Conservation (phyloP, 2,329 filamentous ascomycete species). For the Metarhizium robertsii region DNA sequence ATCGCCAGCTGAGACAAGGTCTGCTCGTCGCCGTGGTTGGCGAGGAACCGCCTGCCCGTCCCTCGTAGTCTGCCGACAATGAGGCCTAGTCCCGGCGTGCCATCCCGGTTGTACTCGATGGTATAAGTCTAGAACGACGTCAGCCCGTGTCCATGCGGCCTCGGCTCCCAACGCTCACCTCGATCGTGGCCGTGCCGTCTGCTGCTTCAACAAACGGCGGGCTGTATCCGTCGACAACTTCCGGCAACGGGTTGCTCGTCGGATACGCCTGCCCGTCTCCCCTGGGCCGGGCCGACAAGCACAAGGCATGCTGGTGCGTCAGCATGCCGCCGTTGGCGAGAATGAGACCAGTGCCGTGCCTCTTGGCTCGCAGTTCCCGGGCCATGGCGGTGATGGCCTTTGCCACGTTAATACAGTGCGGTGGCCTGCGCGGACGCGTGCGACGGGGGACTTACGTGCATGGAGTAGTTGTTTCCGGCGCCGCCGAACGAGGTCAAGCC, state of each 20-base stretch:
- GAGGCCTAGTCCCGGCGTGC: slow-evolving; percentile 10
- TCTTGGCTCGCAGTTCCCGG: slow-evolving; percentile 38
- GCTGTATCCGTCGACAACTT: slow-evolving; percentile 2
- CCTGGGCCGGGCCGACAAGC: slow-evolving; percentile 39
- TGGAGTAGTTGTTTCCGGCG: slow-evolving; percentile 62
- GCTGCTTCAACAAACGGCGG: slow-evolving; percentile 11
- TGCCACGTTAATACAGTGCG: neutral
- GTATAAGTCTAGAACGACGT: slow-evolving; percentile 18
- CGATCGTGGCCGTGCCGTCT: slow-evolving; percentile 14
- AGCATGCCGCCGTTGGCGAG: slow-evolving; percentile 57
- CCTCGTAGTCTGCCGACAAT: slow-evolving; percentile 13
- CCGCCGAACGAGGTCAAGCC: slow-evolving; percentile 61
- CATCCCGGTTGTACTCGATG: slow-evolving; percentile 18
- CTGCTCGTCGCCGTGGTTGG: slow-evolving; percentile 15
- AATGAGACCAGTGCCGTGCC: slow-evolving; percentile 42
- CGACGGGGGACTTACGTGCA: slow-evolving; percentile 41
- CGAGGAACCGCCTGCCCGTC: slow-evolving; percentile 16
- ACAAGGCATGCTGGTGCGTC: slow-evolving; percentile 56
- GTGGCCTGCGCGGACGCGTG: slow-evolving; percentile 16
- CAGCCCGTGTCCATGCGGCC: neutral
- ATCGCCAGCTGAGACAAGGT: slow-evolving; percentile 12
- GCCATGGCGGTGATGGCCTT: slow-evolving; percentile 42
- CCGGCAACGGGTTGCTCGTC: slow-evolving; percentile 8
- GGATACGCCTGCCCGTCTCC: slow-evolving; percentile 8
- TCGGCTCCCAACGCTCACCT: slow-evolving; percentile 8